phyloP scores from a whole-genome alignment of 176 grass and related monocot genomes.

The Oryza meyeriana region DNA sequence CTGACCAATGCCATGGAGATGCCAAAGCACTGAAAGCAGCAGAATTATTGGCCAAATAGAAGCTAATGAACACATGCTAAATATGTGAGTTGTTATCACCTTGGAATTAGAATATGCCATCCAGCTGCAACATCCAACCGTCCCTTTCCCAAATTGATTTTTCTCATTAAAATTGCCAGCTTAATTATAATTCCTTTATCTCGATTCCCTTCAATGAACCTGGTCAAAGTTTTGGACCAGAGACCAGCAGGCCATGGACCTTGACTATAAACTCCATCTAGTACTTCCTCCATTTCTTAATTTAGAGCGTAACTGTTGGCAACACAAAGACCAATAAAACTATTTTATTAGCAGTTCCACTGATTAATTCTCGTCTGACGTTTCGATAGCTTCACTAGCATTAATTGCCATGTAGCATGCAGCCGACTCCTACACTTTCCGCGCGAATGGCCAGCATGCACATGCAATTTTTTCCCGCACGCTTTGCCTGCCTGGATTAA shows the following conservation, averaged over 20 bases:
- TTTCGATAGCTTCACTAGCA: no score
- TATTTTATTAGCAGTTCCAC: no score
- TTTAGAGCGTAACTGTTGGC: no score
- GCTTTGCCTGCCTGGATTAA: no score
- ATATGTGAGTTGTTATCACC: neutral
- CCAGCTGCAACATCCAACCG: neutral
- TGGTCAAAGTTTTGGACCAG: conserved; percentile 36
- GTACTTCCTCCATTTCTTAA: no score
- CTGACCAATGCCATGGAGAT: neutral
- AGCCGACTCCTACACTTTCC: no score
- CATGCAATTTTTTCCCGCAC: no score
- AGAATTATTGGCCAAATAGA: neutral
- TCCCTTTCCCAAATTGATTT: neutral
- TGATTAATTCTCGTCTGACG: no score
- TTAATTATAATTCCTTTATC: neutral
- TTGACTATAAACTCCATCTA: neutral
- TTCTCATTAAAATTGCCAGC: neutral
- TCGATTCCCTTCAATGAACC: conserved; percentile 28
- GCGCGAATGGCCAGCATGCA: no score
- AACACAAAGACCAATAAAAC: no score
- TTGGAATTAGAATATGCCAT: neutral
- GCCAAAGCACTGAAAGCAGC: neutral
- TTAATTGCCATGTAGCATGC: no score
- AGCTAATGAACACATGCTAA: conserved; percentile 21
- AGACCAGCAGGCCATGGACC: conserved; percentile 29